Percentiles rank a stretch among this genome's conserved stretches.
These are phyloP conservation scores for Clathrus columnatus DNA, from an alignment of 768 basidiomycete genomes.

Conservation along the genomic window DNA sequence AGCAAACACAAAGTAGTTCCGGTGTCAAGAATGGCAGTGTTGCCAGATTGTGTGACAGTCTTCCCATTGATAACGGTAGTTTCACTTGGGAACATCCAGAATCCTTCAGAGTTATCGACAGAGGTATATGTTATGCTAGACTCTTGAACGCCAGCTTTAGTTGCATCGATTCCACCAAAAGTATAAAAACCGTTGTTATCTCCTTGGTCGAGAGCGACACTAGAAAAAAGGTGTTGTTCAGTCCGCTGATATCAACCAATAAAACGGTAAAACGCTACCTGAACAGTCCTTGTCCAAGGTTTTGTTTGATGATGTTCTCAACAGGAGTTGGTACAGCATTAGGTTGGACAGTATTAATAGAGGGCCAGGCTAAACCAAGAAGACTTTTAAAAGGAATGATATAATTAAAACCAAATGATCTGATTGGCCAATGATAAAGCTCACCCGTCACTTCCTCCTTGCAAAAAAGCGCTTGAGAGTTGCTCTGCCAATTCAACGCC, in stretches of 20 bases:
- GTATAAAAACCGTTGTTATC: constrained; percentile 32
- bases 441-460: constrained; percentile 25
- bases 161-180: constrained; percentile 29
- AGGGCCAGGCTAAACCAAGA: constrained; percentile 30
- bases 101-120: constrained; percentile 26
- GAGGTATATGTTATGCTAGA: constrained; percentile 3
- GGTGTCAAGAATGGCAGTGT: constrained; percentile 32
- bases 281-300: constrained; percentile 12
- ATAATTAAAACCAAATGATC: background rate
- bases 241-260: no score
- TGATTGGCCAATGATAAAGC: background rate
- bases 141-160: constrained; percentile 12
- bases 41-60: constrained; percentile 19
- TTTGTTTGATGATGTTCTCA: constrained; percentile 30
- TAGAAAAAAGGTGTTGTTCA: no score
- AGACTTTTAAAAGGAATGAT: constrained; percentile 15
- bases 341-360: constrained; percentile 30
- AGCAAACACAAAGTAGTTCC: constrained; percentile 26
- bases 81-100: constrained; percentile 30
- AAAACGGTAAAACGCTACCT: no score
- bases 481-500: constrained; percentile 30
- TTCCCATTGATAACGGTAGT: constrained; percentile 20
- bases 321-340: constrained; percentile 29
- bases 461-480: constrained; percentile 26
- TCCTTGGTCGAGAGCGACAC: constrained; percentile 28